Evolutionary conservation across 2,329 filamentous ascomycete species (phyloP).

Genomic region (Plectosphaerella cucumerina): DNA sequence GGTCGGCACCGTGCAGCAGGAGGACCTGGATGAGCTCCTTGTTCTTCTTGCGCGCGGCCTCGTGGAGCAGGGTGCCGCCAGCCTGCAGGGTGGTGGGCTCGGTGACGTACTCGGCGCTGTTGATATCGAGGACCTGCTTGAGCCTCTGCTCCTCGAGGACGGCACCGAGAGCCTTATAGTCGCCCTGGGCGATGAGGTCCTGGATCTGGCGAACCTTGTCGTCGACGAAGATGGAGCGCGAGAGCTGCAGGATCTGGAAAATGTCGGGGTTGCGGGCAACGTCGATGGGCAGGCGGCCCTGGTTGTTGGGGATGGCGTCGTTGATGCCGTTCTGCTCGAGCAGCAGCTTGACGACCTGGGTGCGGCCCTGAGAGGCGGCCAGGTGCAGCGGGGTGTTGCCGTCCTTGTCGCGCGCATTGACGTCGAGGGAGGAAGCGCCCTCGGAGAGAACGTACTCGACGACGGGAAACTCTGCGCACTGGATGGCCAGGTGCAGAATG

Average conservation of each 20-base stretch:
- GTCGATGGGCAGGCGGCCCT: constrained; percentile 82
- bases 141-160: constrained; percentile 81
- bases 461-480: constrained; percentile 88
- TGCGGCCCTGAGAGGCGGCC: constrained; percentile 77
- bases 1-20: constrained; percentile 90
- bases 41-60: constrained; percentile 86
- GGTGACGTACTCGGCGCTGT: constrained; percentile 82
- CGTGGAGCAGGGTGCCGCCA: constrained; percentile 90
- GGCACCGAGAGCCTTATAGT: constrained; percentile 75
- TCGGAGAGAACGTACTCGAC: constrained; percentile 92
- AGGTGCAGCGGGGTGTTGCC: constrained; percentile 92
- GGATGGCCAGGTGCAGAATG: constrained; percentile 87
- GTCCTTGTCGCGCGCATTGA: constrained; percentile 88
- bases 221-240: constrained; percentile 85
- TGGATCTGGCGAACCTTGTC: constrained; percentile 81
- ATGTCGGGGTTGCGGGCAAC: constrained; percentile 89
- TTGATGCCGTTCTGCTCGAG: constrained; percentile 82
- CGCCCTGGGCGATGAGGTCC: constrained; percentile 63
- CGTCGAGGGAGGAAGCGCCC: constrained; percentile 62
- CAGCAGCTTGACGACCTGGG: constrained; percentile 75
- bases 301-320: constrained; percentile 79
- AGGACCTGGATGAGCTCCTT: constrained; percentile 84
- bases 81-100: constrained; percentile 72
- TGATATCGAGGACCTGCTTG: constrained; percentile 85
- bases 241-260: constrained; percentile 89